A percentile compares a stretch with the other conserved stretches of the same genome.
phyloP scores from a whole-genome alignment of 169 alveolate genomes.

The Ichthyophthirius multifiliis region DNA sequence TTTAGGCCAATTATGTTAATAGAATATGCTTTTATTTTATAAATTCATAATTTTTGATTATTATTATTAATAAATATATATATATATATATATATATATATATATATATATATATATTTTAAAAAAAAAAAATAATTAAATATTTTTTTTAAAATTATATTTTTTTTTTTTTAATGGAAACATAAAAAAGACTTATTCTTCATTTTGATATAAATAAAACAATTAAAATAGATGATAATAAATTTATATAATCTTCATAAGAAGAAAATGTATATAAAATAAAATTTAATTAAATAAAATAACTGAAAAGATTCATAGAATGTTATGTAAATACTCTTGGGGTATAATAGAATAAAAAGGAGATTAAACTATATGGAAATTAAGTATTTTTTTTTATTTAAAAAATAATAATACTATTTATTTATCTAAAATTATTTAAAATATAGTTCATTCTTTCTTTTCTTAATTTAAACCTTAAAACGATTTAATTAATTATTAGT shows the following conservation, averaged over 20 bases:
- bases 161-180: too few relatives aligned
- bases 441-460: not conserved
- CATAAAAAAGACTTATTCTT: slow-evolving; percentile 54
- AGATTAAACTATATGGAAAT: slow-evolving; percentile 37
- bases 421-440: not conserved
- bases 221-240: slow-evolving; percentile 41
- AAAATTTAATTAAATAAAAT: not conserved
- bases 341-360: slow-evolving; percentile 47
- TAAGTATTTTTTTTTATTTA: not conserved
- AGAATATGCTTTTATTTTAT: too few relatives aligned
- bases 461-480: slow-evolving; percentile 16
- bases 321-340: slow-evolving; percentile 50
- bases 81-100: too few relatives aligned
- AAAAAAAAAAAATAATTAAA: too few relatives aligned
- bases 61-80: too few relatives aligned
- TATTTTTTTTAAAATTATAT: too few relatives aligned
- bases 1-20: slow-evolving; percentile 16
- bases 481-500: slow-evolving; percentile 29
- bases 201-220: slow-evolving; percentile 83
- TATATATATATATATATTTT: too few relatives aligned
- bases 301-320: slow-evolving; percentile 13
- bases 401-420: not conserved
- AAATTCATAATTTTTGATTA: too few relatives aligned
- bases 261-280: slow-evolving; percentile 45
- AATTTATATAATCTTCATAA: slow-evolving; percentile 15